A percentile compares a stretch with the other conserved stretches of the same genome.
phyloP scores from a whole-genome alignment of 345 rosid species.

The Barbarea vulgaris region DNA sequence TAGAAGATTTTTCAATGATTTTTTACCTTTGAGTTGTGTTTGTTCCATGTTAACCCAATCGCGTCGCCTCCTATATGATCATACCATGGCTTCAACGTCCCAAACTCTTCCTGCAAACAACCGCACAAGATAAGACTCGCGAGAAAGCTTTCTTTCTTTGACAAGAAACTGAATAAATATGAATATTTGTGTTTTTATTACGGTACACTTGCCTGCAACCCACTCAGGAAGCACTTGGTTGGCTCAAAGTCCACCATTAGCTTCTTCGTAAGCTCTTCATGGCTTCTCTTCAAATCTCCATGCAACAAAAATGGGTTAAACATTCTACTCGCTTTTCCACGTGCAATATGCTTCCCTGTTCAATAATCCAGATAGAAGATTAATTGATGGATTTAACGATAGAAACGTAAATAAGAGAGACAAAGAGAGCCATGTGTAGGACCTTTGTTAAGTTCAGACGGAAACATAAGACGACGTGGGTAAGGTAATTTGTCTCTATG shows the following conservation, averaged over 20 bases:
- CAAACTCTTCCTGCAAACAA: slow-evolving; percentile 58
- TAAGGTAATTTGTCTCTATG: slow-evolving; percentile 73
- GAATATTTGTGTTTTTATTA: background rate
- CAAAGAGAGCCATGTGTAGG: slow-evolving; percentile 13
- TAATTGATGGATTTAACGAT: background rate
- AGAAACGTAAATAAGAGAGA: background rate
- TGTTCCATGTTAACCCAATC: slow-evolving; percentile 81
- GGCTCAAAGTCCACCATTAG: slow-evolving; percentile 81
- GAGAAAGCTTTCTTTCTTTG: background rate
- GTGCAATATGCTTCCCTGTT: slow-evolving; percentile 73
- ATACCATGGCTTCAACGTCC: slow-evolving; percentile 72
- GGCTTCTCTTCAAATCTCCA: slow-evolving; percentile 59
- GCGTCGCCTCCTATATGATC: slow-evolving; percentile 88
- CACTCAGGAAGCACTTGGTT: slow-evolving; percentile 59
- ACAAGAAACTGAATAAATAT: background rate
- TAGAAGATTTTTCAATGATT: background rate
- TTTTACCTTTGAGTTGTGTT: slow-evolving; percentile 61
- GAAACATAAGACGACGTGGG: slow-evolving; percentile 78
- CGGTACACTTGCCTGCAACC: slow-evolving; percentile 63
- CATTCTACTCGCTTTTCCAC: slow-evolving; percentile 64
- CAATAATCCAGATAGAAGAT: slow-evolving; percentile 5
- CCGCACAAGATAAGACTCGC: slow-evolving; percentile 16
- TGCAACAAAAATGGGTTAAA: slow-evolving; percentile 60
- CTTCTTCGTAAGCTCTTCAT: slow-evolving; percentile 58
- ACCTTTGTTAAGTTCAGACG: slow-evolving; percentile 75